These are phyloP conservation scores for Echria macrotheca DNA, from an alignment of 495 filamentous ascomycete genomes.

Conservation along the genomic window DNA sequence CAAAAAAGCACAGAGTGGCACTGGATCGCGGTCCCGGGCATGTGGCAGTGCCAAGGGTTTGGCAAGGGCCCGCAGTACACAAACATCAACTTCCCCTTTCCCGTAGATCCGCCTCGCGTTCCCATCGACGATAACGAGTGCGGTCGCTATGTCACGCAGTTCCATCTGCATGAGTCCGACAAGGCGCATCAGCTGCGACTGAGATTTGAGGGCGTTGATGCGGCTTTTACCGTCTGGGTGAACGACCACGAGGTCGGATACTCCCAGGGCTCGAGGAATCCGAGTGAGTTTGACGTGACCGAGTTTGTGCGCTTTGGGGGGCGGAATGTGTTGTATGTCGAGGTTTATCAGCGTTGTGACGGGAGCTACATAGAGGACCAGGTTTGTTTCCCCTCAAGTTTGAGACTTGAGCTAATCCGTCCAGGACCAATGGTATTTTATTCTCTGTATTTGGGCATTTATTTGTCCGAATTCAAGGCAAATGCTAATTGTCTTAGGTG, in stretches of 20 bases:
- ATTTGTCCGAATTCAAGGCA: no score
- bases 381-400: conserved; percentile 17
- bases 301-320: conserved; percentile 35
- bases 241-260: conserved; percentile 62
- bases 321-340: conserved; percentile 53
- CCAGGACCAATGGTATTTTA: conserved; percentile 50
- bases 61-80: conserved; percentile 60
- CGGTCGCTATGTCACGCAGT: conserved; percentile 54
- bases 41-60: conserved; percentile 67
- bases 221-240: conserved; percentile 62
- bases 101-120: conserved; percentile 54
- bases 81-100: conserved; percentile 60
- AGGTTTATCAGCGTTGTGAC: conserved; percentile 63
- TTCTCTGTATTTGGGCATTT: no score
- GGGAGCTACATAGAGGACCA: conserved; percentile 67
- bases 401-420: no score
- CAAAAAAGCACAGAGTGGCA: conserved; percentile 40
- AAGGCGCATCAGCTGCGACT: conserved; percentile 43
- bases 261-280: conserved; percentile 61
- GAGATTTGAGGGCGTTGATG: conserved; percentile 66
- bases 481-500: no score
- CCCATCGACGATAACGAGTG: conserved; percentile 61
- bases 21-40: conserved; percentile 57
- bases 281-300: conserved; percentile 63
- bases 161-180: conserved; percentile 37